A percentile compares a stretch with the other conserved stretches of the same genome.
These are phyloP conservation scores for Kodamaea lidongshanica DNA, from an alignment of 805 yeast species.

Conservation along the genomic window DNA sequence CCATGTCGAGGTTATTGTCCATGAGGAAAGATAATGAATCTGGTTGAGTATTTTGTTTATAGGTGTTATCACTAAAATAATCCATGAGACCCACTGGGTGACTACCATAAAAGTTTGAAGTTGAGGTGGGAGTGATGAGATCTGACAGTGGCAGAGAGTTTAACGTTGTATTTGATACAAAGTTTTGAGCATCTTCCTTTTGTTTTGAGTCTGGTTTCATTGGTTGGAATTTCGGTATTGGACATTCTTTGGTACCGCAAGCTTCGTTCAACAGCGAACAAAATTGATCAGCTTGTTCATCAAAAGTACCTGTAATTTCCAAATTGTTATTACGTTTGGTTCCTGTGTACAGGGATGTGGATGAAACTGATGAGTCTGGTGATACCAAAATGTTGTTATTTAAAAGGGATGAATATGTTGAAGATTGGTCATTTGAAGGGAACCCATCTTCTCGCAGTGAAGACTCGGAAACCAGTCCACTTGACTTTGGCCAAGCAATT, in stretches of 20 bases:
- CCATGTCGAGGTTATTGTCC: slow-evolving; percentile 48
- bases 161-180: slow-evolving; percentile 7
- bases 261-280: slow-evolving; percentile 73
- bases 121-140: slow-evolving; percentile 19
- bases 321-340: slow-evolving; percentile 5
- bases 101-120: slow-evolving; percentile 11
- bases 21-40: slow-evolving; percentile 42
- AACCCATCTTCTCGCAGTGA: slow-evolving; percentile 10
- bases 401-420: slow-evolving; percentile 33
- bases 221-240: slow-evolving; percentile 50
- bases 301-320: slow-evolving; percentile 33
- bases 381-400: slow-evolving; percentile 32
- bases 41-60: slow-evolving; percentile 6
- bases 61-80: slow-evolving; percentile 10
- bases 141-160: slow-evolving; percentile 17
- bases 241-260: slow-evolving; percentile 71
- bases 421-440: slow-evolving; percentile 30
- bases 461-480: slow-evolving; percentile 1
- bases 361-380: slow-evolving; percentile 23
- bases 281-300: slow-evolving; percentile 67
- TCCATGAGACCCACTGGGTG: slow-evolving; percentile 13
- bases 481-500: not conserved
- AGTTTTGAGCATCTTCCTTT: no score
- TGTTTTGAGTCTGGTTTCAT: no score
- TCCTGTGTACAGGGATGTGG: slow-evolving; percentile 5